Conservation (phyloP, 2,329 filamentous ascomycete species). For the Rugonectria rugulosa region DNA sequence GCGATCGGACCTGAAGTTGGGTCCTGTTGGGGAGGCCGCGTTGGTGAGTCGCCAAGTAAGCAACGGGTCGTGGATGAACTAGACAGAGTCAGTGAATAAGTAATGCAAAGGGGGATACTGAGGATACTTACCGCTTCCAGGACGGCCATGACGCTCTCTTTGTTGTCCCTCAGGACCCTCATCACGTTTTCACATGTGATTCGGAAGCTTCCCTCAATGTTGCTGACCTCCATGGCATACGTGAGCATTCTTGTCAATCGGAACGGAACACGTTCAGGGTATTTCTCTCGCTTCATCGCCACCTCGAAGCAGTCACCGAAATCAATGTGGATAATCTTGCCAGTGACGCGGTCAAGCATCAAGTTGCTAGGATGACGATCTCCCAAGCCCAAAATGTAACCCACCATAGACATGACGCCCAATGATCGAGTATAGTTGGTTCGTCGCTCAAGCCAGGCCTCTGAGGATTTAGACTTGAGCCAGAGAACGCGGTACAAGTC, state of each 20-base stretch:
- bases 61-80: constrained; percentile 99
- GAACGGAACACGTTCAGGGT: constrained; percentile 97
- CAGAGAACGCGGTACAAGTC: constrained; percentile 97
- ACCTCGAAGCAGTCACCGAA: constrained; percentile 99
- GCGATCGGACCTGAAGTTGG: constrained; percentile 70
- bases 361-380: constrained; percentile 98
- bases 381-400: constrained; percentile 95
- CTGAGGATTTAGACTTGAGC: constrained; percentile 98
- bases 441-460: constrained; percentile 95
- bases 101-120: no score
- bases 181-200: constrained; percentile 99
- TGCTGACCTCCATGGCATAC: constrained; percentile 99
- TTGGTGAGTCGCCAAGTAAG: constrained; percentile 92
- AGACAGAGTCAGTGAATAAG: constrained; percentile 18
- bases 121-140: constrained; percentile 83
- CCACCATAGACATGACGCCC: constrained; percentile 99
- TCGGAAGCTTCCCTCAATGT: constrained; percentile 97
- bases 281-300: constrained; percentile 99
- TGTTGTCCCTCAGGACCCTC: constrained; percentile 94
- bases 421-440: constrained; percentile 99
- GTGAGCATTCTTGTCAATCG: constrained; percentile 98
- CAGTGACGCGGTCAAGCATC: constrained; percentile 94
- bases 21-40: constrained; percentile 68
- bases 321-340: constrained; percentile 98
- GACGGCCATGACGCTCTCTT: constrained; percentile 98